Base-by-base conservation (phyloP, 768 basidiomycete species). In the Naematelia aurantialba region DNA sequence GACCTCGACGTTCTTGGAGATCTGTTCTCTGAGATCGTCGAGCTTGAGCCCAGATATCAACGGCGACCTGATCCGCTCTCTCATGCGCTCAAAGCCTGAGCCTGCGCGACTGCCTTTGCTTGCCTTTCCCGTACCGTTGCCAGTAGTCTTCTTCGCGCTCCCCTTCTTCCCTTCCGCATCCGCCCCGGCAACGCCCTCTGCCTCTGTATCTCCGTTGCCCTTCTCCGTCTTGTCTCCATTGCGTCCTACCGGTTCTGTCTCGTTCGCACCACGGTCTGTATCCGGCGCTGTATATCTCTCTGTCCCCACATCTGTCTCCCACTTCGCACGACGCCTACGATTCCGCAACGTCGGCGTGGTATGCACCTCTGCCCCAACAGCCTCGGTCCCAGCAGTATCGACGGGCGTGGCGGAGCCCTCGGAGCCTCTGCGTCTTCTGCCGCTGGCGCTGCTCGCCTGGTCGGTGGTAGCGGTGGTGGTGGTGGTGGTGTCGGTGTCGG, bases 1-100 rank as follows among this genome's bases (percentile, higher is more conserved):
- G 42, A 69, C 62, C 46, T 74, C 72, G 10, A 74, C 67, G 19
- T 66, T 64, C 27, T 65, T 71, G n/a, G 60, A 60, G 26, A 74
- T 52, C 13, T 61, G 59, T 60, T 69, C 66, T 22, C 67, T 61
- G 21, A 71, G 50, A 34, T 66, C 68, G 19, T 66, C 66, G 52
- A 74, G 48, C 22, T 68, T 68, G 26, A 67, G 45, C 24, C 57
- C 50, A 31, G 55, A 51, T 47, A 69, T 59, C 53, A 70, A 53
- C 1, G 72, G 72, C 19, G 56, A 60, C 34, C 60, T 65, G 17
- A 70, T 63, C 47, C 61, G 55, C 47, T 69, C 67, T 21, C 55
- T 61, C 39, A 68, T 58, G 39, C 39, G 61, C n/a, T 50, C 31
- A 39, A 39, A 39, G n/a, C 58, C 60, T 11, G 61, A 50, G 17